Conservation (phyloP, 1,284 basidiomycete species). For the Rhodotorula sp. region DNA sequence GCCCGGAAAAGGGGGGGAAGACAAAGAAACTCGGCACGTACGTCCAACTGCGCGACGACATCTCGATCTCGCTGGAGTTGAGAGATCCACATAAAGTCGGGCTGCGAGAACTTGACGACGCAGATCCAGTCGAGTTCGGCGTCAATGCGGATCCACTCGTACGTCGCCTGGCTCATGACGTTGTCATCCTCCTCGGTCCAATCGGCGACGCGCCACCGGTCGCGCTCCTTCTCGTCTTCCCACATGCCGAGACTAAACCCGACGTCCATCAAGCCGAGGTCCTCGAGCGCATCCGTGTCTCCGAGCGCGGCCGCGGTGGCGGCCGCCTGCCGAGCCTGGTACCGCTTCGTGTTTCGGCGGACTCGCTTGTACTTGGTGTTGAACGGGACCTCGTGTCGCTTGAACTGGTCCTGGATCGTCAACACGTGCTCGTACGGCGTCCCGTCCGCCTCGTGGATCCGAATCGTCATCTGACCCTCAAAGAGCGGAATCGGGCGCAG, state of each 20-base stretch:
- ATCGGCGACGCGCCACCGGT: slow-evolving; percentile 93
- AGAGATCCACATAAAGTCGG: slow-evolving; percentile 98
- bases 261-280: slow-evolving; percentile 90
- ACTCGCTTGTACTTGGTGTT: slow-evolving; percentile 99
- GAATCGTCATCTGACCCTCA: slow-evolving; percentile 96
- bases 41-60: slow-evolving; percentile 96
- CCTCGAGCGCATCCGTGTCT: slow-evolving; percentile 83
- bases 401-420: slow-evolving; percentile 80
- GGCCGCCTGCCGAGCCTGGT: slow-evolving; percentile 87
- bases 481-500: slow-evolving; percentile 72
- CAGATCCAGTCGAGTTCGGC: slow-evolving; percentile 99
- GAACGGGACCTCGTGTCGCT: slow-evolving; percentile 94
- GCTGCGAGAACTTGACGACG: slow-evolving; percentile 85
- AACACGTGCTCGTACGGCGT: slow-evolving; percentile 98
- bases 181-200: slow-evolving; percentile 98
- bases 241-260: slow-evolving; percentile 93
- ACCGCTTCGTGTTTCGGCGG: slow-evolving; percentile 87
- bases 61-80: slow-evolving; percentile 95
- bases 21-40: slow-evolving; percentile 2
- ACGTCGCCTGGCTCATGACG: slow-evolving; percentile 85
- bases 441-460: slow-evolving; percentile 98
- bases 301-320: slow-evolving; percentile 89
- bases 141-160: slow-evolving; percentile 99
- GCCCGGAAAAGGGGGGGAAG: no score
- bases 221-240: slow-evolving; percentile 90